Conservation (phyloP, 2,329 filamentous ascomycete genomes). For the Leptosphaerulina australis region DNA sequence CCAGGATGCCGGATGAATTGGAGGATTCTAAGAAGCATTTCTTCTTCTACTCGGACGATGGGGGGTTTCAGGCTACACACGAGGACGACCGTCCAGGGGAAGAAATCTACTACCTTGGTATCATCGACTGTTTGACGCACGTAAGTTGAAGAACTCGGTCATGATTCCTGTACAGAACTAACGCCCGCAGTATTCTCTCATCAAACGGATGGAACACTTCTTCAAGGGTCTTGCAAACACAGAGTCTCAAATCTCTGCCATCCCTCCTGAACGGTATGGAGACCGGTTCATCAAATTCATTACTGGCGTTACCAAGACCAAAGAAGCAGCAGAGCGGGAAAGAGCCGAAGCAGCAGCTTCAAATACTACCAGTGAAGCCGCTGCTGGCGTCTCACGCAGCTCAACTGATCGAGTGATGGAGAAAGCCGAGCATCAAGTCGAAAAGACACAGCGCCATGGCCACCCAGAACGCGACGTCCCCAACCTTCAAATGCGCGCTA, state of each 20-base stretch:
- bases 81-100: conserved; percentile 84
- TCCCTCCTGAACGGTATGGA: conserved; percentile 88
- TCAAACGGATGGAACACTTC: conserved; percentile 95
- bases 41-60: conserved; percentile 92
- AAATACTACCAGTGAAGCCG: conserved; percentile 45
- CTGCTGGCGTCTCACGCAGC: conserved; percentile 48
- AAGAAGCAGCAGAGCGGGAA: conserved; percentile 75
- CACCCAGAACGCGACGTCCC: conserved; percentile 63
- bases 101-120: conserved; percentile 96
- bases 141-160: conserved; percentile 62
- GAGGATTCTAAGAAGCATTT: conserved; percentile 69
- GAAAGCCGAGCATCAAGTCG: conserved; percentile 65
- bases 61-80: conserved; percentile 90
- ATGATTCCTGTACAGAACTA: conserved; percentile 20
- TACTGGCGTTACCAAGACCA: conserved; percentile 84
- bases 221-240: conserved; percentile 91
- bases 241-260: conserved; percentile 86
- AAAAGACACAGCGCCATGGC: conserved; percentile 61
- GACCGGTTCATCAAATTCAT: conserved; percentile 95
- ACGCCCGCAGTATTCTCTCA: conserved; percentile 77
- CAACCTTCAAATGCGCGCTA: conserved; percentile 64
- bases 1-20: conserved; percentile 89
- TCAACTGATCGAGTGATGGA: conserved; percentile 61
- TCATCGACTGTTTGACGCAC: conserved; percentile 97
- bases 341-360: conserved; percentile 46